Evolutionary conservation across 257 asterid species (phyloP).

Genomic region (Solanum chiquidenum): DNA sequence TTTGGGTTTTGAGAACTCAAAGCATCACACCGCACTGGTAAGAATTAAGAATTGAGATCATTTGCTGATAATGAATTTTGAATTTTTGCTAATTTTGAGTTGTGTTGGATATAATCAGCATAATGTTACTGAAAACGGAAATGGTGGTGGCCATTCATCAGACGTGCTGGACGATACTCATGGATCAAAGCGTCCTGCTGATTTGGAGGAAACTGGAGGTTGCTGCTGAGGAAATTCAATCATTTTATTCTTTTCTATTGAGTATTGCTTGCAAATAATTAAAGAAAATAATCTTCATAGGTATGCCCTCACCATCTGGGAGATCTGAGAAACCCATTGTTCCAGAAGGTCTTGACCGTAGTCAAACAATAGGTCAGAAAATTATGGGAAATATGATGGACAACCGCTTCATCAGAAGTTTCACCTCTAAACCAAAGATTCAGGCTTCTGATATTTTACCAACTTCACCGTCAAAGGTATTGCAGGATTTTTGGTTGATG

Average conservation of each 20-base stretch:
- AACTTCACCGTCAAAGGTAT: constrained; percentile 85
- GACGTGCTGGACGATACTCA: constrained; percentile 28
- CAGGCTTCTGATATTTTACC: constrained; percentile 36
- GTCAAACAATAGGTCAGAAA: constrained; percentile 90
- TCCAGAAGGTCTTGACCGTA: constrained; percentile 56
- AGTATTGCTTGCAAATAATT: not conserved
- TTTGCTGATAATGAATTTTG: constrained; percentile 19
- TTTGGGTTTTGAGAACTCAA: constrained; percentile 62
- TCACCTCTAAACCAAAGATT: constrained; percentile 61
- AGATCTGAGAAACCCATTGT: constrained; percentile 38
- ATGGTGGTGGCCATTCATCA: constrained; percentile 8
- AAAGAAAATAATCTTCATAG: constrained; percentile 23
- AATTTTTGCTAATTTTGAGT: constrained; percentile 21
- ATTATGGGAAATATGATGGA: constrained; percentile 97
- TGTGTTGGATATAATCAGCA: constrained; percentile 18
- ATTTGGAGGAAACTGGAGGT: constrained; percentile 86
- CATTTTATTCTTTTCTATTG: not conserved
- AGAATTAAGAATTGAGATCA: constrained; percentile 47
- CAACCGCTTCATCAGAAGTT: constrained; percentile 68
- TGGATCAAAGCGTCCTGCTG: constrained; percentile 32
- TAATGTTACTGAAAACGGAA: constrained; percentile 45
- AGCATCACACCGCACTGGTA: constrained; percentile 30
- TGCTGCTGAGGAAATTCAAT: constrained; percentile 8
- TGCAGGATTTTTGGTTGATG: not conserved
- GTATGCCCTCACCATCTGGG: constrained; percentile 81